Percentiles rank a stretch among this genome's conserved stretches.
phyloP scores from a whole-genome alignment of 116 monocot genomes.

The Trichopus zeylanicus region DNA sequence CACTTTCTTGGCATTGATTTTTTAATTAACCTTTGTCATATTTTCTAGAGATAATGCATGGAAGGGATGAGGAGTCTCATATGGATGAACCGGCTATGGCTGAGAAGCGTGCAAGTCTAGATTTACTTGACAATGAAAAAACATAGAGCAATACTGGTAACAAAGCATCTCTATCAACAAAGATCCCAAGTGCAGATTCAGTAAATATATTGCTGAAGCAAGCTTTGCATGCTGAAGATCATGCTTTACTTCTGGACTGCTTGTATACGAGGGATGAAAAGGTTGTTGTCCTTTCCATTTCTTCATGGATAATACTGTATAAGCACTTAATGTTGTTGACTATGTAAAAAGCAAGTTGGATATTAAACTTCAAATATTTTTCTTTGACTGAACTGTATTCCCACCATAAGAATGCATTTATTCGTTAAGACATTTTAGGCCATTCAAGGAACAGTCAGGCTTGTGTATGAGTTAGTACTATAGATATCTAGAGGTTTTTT shows the following conservation, averaged over 20 bases:
- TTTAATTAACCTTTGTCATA: not conserved
- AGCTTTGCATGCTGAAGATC: conserved; percentile 82
- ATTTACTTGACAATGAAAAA: conserved; percentile 21
- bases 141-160: conserved; percentile 2
- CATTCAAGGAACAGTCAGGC: too few species aligned
- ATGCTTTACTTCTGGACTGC: conserved; percentile 56
- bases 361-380: too few species aligned
- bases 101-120: conserved; percentile 69
- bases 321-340: not conserved
- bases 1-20: not conserved
- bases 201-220: conserved; percentile 78
- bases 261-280: conserved; percentile 71
- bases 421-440: too few species aligned
- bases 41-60: not conserved
- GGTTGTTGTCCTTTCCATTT: conserved; percentile 24
- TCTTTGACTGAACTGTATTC: not conserved
- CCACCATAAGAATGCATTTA: too few species aligned
- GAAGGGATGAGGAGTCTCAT: conserved; percentile 10
- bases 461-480: too few species aligned
- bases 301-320: not conserved
- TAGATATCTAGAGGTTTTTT: too few species aligned
- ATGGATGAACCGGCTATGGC: conserved; percentile 66
- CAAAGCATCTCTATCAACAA: conserved; percentile 13
- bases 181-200: conserved; percentile 81
- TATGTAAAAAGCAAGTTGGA: not conserved